Base-by-base conservation (phyloP, 2,329 filamentous ascomycete species). In the Hawksworthiomyces lignivorus region DNA sequence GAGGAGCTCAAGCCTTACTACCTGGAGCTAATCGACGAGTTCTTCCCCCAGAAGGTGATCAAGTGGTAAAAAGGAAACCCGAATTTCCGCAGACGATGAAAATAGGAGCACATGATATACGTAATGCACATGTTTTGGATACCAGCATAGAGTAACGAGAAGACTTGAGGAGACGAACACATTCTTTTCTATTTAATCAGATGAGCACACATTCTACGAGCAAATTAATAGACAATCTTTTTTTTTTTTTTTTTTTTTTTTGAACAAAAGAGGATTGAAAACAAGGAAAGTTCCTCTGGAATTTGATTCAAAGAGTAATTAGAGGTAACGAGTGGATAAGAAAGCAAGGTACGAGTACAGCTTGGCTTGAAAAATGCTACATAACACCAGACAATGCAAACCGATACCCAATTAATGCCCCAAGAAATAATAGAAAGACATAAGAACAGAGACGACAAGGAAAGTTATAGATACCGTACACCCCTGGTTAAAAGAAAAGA, bases 1-100 rank as follows among this genome's bases (percentile, higher is more conserved):
- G 82, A 87, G 56, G 77, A 85, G 54, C 68, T 94, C 44, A 94
- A 90, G 76, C 77, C 77, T 6, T 87, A 87, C 62, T 87, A 87
- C 57, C 56, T 83, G 49, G 81, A 81, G 45, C 69, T 87, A 40
- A 86, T 88, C 49, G 73, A 87, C 50, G 82, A 86, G 62, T 87
- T 75, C 63, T 85, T 85, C 58, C 80, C 79, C 24, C 69, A 75
- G 44, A 78, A 74, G 67, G 69, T 82, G 39, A 68, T 88, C 54
- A 74, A 69, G 64, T 87, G 84, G 84, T 87, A 46, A 36, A n/a
- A n/a, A n/a, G n/a, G n/a, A n/a, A n/a, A n/a, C n/a, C n/a, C n/a
- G n/a, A n/a, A n/a, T n/a, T n/a, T n/a, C n/a, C n/a, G n/a, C n/a
- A n/a, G n/a, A n/a, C n/a, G n/a, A n/a, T n/a, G n/a, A n/a, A n/a